These are phyloP conservation scores for Rhododendron mucronatum DNA, from an alignment of 148 eudicot species.

Conservation along the genomic window DNA sequence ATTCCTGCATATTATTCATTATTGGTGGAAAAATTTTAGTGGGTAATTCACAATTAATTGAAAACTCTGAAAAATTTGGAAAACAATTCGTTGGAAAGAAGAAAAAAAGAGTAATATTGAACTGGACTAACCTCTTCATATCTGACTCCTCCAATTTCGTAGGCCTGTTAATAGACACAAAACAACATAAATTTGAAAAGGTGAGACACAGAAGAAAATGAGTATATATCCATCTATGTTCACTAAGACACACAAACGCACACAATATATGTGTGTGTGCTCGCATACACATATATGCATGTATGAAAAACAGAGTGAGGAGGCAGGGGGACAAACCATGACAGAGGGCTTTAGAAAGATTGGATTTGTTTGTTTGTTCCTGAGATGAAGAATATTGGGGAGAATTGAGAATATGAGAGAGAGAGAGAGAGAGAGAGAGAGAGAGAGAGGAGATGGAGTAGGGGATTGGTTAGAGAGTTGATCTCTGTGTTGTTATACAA, in stretches of 20 bases:
- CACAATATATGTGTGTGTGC: too few relatives aligned
- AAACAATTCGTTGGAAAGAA: background rate
- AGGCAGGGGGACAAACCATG: background rate
- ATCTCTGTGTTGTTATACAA: background rate
- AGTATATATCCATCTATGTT: background rate
- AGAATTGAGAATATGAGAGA: background rate
- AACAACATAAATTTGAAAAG: background rate
- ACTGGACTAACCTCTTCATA: conserved; percentile 16
- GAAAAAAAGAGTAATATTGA: background rate
- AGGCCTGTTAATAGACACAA: background rate
- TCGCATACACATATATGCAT: background rate
- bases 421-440: background rate
- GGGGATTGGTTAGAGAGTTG: background rate
- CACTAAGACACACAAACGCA: background rate
- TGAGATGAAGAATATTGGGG: background rate
- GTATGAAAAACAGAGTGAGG: background rate
- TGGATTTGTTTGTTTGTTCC: background rate
- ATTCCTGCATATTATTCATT: background rate
- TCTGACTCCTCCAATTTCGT: conserved; percentile 3
- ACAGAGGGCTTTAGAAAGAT: background rate
- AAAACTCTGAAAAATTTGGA: background rate
- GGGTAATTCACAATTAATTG: background rate
- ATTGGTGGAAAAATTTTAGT: background rate
- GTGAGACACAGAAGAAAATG: background rate
- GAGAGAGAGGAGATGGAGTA: background rate